phyloP scores from a whole-genome alignment of 2,329 filamentous ascomycete genomes.

The Sphaerulina musiva region DNA sequence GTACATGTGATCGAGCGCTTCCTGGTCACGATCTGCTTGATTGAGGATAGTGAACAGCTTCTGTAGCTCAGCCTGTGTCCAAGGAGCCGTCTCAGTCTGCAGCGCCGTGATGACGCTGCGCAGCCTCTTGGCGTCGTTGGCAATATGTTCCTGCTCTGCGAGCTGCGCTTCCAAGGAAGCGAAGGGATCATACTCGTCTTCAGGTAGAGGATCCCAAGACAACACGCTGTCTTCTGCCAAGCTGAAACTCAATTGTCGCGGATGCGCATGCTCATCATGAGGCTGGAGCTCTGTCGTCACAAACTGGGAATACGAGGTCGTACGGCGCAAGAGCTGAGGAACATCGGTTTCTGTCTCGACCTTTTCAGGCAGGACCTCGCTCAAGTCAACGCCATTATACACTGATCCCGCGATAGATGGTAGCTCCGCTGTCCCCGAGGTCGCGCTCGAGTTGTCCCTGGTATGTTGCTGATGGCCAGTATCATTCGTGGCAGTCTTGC shows the following conservation, averaged over 20 bases:
- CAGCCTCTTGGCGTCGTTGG: slow-evolving; percentile 53
- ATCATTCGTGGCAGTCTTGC: slow-evolving; percentile 7
- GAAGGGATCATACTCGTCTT: slow-evolving; percentile 29
- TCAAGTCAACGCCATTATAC: slow-evolving; percentile 54
- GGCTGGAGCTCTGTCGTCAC: slow-evolving; percentile 15
- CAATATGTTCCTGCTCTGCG: slow-evolving; percentile 30
- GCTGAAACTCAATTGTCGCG: slow-evolving; percentile 67
- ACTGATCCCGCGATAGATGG: slow-evolving; percentile 55
- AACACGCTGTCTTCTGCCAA: slow-evolving; percentile 69
- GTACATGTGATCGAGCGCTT: slow-evolving; percentile 61
- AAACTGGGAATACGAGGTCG: slow-evolving; percentile 45
- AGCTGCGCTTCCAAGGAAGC: slow-evolving; percentile 22
- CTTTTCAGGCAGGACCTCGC: slow-evolving; percentile 47
- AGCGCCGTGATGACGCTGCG: slow-evolving; percentile 46
- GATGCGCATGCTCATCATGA: slow-evolving; percentile 54
- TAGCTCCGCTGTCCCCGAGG: slow-evolving; percentile 8
- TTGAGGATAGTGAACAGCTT: slow-evolving; percentile 51
- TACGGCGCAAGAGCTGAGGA: slow-evolving; percentile 52
- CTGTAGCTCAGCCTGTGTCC: slow-evolving; percentile 55
- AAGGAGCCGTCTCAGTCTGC: slow-evolving; percentile 41
- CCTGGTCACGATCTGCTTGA: slow-evolving; percentile 56
- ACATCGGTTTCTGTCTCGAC: slow-evolving; percentile 43
- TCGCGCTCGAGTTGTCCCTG: slow-evolving; percentile 7
- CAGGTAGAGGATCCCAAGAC: slow-evolving; percentile 47
- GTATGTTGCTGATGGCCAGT: slow-evolving; percentile 4